phyloP scores from a whole-genome alignment of 1,139 yeast genomes.

The Geotrichum bryndzae region DNA sequence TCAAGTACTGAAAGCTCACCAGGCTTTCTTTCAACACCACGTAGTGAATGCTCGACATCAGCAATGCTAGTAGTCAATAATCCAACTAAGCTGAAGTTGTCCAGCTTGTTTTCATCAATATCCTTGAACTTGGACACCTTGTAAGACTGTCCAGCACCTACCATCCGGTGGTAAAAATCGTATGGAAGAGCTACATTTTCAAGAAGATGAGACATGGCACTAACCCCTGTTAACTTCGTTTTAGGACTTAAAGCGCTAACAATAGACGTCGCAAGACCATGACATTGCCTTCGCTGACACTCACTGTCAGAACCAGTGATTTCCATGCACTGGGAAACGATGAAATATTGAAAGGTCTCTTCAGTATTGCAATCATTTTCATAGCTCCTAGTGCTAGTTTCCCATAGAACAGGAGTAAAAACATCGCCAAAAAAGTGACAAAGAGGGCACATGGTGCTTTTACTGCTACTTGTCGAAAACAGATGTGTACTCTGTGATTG shows the following conservation, averaged over 20 bases:
- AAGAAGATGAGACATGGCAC: not conserved
- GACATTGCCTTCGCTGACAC: not conserved
- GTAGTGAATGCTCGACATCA: constrained; percentile 57
- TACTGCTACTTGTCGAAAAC: constrained; percentile 33
- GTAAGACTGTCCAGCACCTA: not conserved
- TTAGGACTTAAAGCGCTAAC: not conserved
- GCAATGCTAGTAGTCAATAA: constrained; percentile 41
- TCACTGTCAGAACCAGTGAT: not conserved
- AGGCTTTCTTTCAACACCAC: constrained; percentile 43
- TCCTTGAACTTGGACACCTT: not conserved
- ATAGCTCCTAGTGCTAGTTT: constrained; percentile 24
- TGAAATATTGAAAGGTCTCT: constrained; percentile 8
- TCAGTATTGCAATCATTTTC: constrained; percentile 12
- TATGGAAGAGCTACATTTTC: not conserved
- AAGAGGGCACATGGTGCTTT: constrained; percentile 59
- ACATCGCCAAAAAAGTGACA: constrained; percentile 82
- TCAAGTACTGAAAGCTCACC: constrained; percentile 42
- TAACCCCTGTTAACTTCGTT: not conserved
- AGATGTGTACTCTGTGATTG: constrained; percentile 40
- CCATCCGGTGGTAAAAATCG: not conserved
- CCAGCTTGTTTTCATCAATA: not conserved
- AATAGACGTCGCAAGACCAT: not conserved
- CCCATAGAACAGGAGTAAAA: constrained; percentile 65
- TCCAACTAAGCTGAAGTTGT: not conserved
- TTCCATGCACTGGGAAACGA: not conserved